Evolutionary conservation across 352 stramenopile species (phyloP).

Genomic region (Globisporangium spinosum): DNA sequence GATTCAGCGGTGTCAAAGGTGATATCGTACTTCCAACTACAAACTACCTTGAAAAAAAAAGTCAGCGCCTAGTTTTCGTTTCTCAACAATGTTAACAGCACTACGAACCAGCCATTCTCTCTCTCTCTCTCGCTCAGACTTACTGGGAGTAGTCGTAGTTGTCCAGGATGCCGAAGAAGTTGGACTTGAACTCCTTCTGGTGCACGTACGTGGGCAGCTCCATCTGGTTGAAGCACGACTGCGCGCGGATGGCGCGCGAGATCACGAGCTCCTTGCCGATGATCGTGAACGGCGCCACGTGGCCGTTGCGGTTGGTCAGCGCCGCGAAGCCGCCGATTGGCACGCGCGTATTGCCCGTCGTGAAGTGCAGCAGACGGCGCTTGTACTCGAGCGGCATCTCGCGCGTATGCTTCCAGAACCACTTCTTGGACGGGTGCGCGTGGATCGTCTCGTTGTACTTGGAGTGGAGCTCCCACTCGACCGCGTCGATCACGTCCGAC

Average conservation of each 20-base stretch:
- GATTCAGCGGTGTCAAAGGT: too few relatives aligned
- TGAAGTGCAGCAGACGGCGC: slow-evolving; percentile 9
- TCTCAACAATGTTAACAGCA: too few relatives aligned
- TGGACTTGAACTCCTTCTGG: slow-evolving; percentile 19
- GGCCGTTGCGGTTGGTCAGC: slow-evolving; percentile 9
- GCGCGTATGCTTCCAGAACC: slow-evolving; percentile 60
- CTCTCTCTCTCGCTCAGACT: not conserved
- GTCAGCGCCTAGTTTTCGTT: too few relatives aligned
- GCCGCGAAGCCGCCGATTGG: slow-evolving; percentile 9
- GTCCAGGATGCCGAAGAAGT: slow-evolving; percentile 31
- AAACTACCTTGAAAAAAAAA: too few relatives aligned
- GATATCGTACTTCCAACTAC: too few relatives aligned
- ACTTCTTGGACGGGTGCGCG: slow-evolving; percentile 83
- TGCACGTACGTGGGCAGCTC: slow-evolving; percentile 83
- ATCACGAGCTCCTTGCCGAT: slow-evolving; percentile 1
- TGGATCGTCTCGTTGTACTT: slow-evolving; percentile 10
- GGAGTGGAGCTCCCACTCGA: slow-evolving; percentile 91
- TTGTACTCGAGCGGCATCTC: slow-evolving; percentile 95
- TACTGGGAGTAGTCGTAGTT: slow-evolving; percentile 24
- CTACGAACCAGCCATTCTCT: not conserved
- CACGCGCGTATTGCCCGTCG: slow-evolving; percentile 13
- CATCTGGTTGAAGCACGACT: slow-evolving; percentile 78
- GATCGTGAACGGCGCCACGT: slow-evolving; percentile 13
- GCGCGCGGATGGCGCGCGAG: slow-evolving; percentile 9
- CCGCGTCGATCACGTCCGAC: slow-evolving; percentile 90